Evolutionary conservation across 1,284 basidiomycete genomes (phyloP).

Genomic region (Marasmius oreades): DNA sequence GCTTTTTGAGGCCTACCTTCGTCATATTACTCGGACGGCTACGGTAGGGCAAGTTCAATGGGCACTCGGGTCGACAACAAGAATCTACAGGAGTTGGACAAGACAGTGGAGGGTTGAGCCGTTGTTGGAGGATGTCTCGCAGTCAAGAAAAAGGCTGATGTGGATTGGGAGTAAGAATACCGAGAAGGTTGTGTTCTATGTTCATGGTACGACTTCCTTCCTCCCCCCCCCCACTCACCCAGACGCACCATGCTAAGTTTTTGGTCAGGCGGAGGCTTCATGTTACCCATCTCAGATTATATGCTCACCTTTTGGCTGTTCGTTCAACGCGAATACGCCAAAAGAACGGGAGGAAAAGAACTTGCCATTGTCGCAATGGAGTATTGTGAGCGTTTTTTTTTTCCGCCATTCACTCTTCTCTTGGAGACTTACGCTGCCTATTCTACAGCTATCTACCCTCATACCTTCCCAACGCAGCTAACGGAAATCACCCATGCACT

Average conservation of each 20-base stretch:
- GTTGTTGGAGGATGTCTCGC: neutral
- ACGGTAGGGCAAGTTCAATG: neutral
- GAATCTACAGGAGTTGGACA: constrained; percentile 20
- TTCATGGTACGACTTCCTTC: constrained; percentile 29
- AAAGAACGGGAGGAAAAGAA: constrained; percentile 2
- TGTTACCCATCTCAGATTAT: constrained; percentile 8
- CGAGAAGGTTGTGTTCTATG: constrained; percentile 34
- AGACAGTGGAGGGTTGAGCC: constrained; percentile 27
- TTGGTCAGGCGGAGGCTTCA: constrained; percentile 13
- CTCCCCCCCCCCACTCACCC: too few species aligned
- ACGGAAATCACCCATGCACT: constrained; percentile 30
- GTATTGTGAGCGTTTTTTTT: constrained; percentile 13
- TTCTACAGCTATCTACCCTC: constrained; percentile 20
- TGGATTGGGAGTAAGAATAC: constrained; percentile 36
- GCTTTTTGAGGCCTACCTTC: neutral
- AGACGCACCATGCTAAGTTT: neutral
- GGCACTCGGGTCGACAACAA: neutral
- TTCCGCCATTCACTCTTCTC: neutral
- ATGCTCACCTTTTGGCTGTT: constrained; percentile 12
- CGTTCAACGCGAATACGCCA: constrained; percentile 14
- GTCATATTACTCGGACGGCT: neutral
- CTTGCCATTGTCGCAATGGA: constrained; percentile 15
- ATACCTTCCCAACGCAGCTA: constrained; percentile 34
- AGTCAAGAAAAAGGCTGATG: constrained; percentile 18
- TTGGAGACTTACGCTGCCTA: neutral